Evolutionary conservation across 1,284 basidiomycete species (phyloP).

Genomic region (Athelia psychrophila): DNA sequence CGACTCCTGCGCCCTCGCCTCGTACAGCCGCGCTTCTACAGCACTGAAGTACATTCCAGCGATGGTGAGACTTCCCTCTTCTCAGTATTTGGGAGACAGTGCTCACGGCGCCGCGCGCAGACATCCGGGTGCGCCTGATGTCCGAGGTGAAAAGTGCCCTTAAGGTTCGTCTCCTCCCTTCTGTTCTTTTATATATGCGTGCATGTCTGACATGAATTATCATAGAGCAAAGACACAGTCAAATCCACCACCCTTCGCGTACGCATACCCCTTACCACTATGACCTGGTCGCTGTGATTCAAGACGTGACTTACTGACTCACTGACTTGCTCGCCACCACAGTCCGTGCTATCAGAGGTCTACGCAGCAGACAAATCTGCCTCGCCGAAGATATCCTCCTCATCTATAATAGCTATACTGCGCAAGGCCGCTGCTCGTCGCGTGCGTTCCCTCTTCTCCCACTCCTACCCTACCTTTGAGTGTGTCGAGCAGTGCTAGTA

Average conservation of each 20-base stretch:
- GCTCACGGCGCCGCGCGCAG: constrained; percentile 25
- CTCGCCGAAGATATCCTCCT: constrained; percentile 37
- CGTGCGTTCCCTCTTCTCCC: constrained; percentile 36
- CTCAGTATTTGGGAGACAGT: not conserved
- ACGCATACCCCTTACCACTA: constrained; percentile 16
- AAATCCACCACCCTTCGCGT: constrained; percentile 63
- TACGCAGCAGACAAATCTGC: constrained; percentile 62
- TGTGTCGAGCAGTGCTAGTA: not conserved
- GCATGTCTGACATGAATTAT: constrained; percentile 3
- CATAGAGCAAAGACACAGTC: constrained; percentile 49
- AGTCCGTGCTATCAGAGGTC: constrained; percentile 70
- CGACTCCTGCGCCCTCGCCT: too few species aligned
- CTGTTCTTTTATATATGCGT: constrained; percentile 1
- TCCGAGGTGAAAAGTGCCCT: constrained; percentile 54
- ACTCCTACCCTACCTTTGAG: not conserved
- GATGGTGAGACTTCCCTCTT: not conserved
- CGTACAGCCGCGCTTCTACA: too few species aligned
- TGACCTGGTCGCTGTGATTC: too few species aligned
- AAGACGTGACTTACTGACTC: not conserved
- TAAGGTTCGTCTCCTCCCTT: constrained; percentile 43
- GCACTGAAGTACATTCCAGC: not conserved
- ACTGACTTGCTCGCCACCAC: not conserved
- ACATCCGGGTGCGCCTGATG: constrained; percentile 42
- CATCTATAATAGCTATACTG: constrained; percentile 47
- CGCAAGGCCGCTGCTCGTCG: constrained; percentile 59